These are phyloP conservation scores for Aspergillus glaucus DNA, from an alignment of 2,329 filamentous ascomycete genomes.

Conservation along the genomic window DNA sequence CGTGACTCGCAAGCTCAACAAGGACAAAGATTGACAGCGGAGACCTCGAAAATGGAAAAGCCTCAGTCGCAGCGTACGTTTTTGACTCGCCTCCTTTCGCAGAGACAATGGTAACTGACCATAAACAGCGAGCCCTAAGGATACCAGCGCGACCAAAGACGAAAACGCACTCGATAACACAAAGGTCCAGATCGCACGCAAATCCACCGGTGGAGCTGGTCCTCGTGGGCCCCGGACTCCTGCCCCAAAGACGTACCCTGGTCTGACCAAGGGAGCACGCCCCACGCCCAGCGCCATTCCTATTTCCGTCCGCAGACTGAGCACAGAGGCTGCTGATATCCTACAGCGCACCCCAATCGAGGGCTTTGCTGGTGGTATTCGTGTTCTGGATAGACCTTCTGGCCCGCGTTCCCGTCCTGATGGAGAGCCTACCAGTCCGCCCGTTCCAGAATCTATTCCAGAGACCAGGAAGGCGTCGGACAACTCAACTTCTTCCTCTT, in stretches of 20 bases:
- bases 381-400: constrained; percentile 6
- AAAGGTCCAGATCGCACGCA: background rate
- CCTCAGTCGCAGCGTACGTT: background rate
- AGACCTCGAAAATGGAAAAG: background rate
- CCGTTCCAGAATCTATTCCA: background rate
- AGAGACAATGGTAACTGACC: too few species aligned
- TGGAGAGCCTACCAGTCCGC: background rate
- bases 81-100: too few species aligned
- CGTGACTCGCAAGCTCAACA: too few species aligned
- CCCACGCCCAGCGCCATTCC: constrained; percentile 10
- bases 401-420: constrained; percentile 4
- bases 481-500: constrained; percentile 4
- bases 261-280: constrained; percentile 6
- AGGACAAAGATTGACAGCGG: background rate
- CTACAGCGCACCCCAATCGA: constrained; percentile 1
- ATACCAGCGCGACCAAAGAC: background rate
- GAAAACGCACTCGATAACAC: background rate
- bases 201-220: background rate
- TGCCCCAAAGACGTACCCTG: constrained; percentile 2
- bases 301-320: constrained; percentile 5
- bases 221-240: constrained; percentile 3
- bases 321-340: constrained; percentile 2
- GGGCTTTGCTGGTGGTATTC: constrained; percentile 1
- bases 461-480: background rate
- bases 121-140: background rate